phyloP scores from a whole-genome alignment of 768 basidiomycete species.

The Termitomyces sp. region DNA sequence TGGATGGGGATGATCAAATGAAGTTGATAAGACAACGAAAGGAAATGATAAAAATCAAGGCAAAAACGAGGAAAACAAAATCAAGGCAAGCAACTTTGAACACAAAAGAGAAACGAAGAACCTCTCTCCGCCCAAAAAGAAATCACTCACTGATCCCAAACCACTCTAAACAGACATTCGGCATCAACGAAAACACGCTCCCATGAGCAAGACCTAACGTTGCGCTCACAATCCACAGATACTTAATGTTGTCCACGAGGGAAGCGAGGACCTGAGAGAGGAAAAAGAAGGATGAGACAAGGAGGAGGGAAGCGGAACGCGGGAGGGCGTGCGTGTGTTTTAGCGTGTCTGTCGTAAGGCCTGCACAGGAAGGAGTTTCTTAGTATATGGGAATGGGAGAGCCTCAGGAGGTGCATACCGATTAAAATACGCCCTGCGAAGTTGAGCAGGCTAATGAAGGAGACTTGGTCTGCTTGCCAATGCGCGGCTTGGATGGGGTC shows the following conservation, averaged over 20 bases:
- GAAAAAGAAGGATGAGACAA: conserved; percentile 66
- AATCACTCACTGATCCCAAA: conserved; percentile 71
- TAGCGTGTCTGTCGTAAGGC: conserved; percentile 62
- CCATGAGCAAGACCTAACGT: conserved; percentile 69
- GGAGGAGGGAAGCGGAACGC: conserved; percentile 62
- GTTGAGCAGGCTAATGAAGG: conserved; percentile 76
- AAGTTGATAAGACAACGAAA: not conserved
- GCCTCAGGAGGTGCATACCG: conserved; percentile 33
- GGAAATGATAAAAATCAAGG: not conserved
- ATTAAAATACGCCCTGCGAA: conserved; percentile 74
- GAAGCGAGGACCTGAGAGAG: conserved; percentile 64
- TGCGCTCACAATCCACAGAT: conserved; percentile 58
- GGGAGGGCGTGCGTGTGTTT: conserved; percentile 55
- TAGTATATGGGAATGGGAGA: not conserved
- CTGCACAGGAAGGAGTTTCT: conserved; percentile 20
- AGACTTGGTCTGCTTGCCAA: conserved; percentile 85
- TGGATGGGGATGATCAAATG: not conserved
- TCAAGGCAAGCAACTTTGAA: too few species aligned
- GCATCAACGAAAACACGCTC: conserved; percentile 62
- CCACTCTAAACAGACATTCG: conserved; percentile 82
- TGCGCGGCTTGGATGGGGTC: conserved; percentile 62
- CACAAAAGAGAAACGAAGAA: not conserved
- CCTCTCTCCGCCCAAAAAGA: not conserved
- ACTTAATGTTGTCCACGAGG: conserved; percentile 47
- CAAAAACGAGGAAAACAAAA: not conserved